Base-by-base conservation (phyloP, 2,329 filamentous ascomycete species). In the Talaromyces verruculosus region DNA sequence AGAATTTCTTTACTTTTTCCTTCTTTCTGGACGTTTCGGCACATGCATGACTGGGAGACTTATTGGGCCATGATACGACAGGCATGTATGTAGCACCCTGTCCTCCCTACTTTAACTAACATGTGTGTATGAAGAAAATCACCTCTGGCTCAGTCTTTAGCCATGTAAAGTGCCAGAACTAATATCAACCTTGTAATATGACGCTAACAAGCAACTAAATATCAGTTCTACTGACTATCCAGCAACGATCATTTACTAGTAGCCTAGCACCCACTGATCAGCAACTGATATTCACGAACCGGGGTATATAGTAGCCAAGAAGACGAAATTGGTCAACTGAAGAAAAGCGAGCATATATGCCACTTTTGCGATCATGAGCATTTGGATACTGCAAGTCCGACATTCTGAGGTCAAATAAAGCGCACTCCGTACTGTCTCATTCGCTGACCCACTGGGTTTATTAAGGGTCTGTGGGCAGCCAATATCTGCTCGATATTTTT, bases 221-320 rank as follows among this genome's bases (percentile, higher is more conserved):
- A 5, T 49, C 28, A 6, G 6, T 51, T 17, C 5, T 17, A 53
- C 15, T 7, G 49, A 53, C 49, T n/a, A 33, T 33, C 19, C 25
- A 33, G 28, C 49, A n/a, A 10, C 49, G 49, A 51, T 30, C 8
- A 28, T 15, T 53, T 10, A 33, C 49, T 53, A 53, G 7, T 28
- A 53, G 49, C 17, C 15, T 53, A n/a, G 47, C 47, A 51, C 47
- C 47, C 15, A 51, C 47, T 51, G 47, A 53, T 33, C 49, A 53
- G 49, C 49, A 33, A 53, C 28, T 53, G 28, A 53, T 53, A 33
- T 30, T 53, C 49, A 33, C 5, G 15, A 33, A 33, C 25, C 25
- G 22, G 43, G 22, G 33, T 35, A 35, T 25, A 25, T 25, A 25
- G n/a, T n/a, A n/a, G n/a, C n/a, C n/a, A n/a, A n/a, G n/a, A n/a